phyloP scores from a whole-genome alignment of 2,329 filamentous ascomycete genomes.

The Fusarium dlaminii region DNA sequence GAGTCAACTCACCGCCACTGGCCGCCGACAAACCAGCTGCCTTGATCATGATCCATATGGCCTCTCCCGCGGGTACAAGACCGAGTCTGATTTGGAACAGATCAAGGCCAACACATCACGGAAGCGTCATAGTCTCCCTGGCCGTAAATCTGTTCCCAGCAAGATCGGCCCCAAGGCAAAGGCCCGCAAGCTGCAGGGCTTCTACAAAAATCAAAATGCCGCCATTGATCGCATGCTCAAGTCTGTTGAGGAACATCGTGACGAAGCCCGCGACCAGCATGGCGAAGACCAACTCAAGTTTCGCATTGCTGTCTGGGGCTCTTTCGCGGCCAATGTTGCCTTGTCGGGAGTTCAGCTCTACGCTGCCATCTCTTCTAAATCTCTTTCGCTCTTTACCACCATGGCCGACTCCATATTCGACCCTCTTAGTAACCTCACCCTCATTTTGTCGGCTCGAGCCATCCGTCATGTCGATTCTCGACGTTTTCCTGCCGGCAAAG shows the following conservation, averaged over 20 bases:
- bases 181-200: conserved; percentile 73
- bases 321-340: conserved; percentile 81
- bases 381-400: conserved; percentile 95
- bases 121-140: conserved; percentile 66
- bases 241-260: conserved; percentile 88
- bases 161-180: conserved; percentile 44
- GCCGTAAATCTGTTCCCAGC: conserved; percentile 28
- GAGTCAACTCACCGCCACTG: conserved; percentile 52
- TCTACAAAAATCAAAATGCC: conserved; percentile 92
- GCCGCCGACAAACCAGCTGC: conserved; percentile 50
- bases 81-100: conserved; percentile 75
- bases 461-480: conserved; percentile 86
- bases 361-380: conserved; percentile 84
- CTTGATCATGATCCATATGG: conserved; percentile 81
- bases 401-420: conserved; percentile 98
- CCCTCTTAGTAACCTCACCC: conserved; percentile 85
- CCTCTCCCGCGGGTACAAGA: conserved; percentile 81
- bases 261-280: conserved; percentile 81
- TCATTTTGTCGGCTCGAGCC: conserved; percentile 88
- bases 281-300: conserved; percentile 83
- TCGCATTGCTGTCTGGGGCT: conserved; percentile 72
- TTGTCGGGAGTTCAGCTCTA: conserved; percentile 87
- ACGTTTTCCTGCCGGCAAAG: conserved; percentile 91
- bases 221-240: conserved; percentile 93
- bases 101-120: conserved; percentile 84